Evolutionary conservation across 257 asterid genomes (phyloP).

Genomic region (Mitragyna speciosa): DNA sequence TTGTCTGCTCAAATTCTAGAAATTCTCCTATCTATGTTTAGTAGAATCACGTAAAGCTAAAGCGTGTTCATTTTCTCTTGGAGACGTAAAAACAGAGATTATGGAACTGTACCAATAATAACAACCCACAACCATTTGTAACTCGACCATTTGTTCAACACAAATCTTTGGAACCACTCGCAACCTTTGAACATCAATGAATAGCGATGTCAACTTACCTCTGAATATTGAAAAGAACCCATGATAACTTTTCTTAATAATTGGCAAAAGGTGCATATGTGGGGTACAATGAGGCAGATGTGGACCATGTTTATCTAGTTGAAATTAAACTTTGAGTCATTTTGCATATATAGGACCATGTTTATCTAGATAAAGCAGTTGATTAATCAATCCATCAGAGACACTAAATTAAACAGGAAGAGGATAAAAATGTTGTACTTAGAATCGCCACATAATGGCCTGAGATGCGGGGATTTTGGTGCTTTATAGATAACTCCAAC

Average conservation of each 20-base stretch:
- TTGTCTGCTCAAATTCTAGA: slow-evolving; percentile 11
- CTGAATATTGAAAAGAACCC: not conserved
- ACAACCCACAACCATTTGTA: not conserved
- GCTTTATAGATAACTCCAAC: slow-evolving; percentile 12
- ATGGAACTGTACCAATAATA: not conserved
- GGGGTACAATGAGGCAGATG: not conserved
- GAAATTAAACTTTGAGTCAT: too few relatives aligned
- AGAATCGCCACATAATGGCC: slow-evolving; percentile 13
- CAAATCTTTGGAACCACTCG: not conserved
- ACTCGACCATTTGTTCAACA: not conserved
- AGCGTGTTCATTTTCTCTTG: not conserved
- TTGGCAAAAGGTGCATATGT: too few relatives aligned
- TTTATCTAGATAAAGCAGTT: not conserved
- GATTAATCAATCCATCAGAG: not conserved
- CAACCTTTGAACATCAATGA: too few relatives aligned
- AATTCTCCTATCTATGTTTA: slow-evolving; percentile 7
- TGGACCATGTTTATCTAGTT: not conserved
- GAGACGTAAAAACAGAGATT: not conserved
- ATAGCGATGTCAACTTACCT: not conserved
- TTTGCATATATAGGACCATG: too few relatives aligned
- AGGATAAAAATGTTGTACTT: slow-evolving; percentile 7
- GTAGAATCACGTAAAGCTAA: slow-evolving; percentile 4
- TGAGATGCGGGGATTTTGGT: slow-evolving; percentile 6
- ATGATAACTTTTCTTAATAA: too few relatives aligned
- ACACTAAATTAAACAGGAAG: not conserved